Evolutionary conservation across 78 protist species (phyloP), one percentile per base, ranked within the genome.

Genomic region (Dictyostelium brefeldianum): DNA sequence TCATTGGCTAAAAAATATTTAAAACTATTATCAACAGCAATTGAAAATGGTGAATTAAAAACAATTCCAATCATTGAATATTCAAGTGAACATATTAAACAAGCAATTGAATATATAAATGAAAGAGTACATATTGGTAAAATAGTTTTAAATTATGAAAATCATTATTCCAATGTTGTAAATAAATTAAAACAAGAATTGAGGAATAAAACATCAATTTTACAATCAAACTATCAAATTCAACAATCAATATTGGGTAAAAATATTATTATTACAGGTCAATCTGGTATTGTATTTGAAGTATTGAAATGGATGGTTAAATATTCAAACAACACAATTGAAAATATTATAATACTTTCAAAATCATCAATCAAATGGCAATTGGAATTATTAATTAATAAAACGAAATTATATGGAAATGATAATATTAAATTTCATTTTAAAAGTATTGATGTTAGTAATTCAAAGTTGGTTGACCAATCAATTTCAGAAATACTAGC

Each of bases 21-120:
- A 31, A 46, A 78, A 46, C 73, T 65, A 25, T 41, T 87, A 4
- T 29, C 51, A n/a, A 8, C 10, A 17, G 92, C 84, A 0, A 48
- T 87, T 20, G 4, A 3, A 3, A 25, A 74, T 6, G 31, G 53
- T 3, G 18, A 64, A 22, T 70, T 87, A 51, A 75, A 77, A 51
- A 29, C 53, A 17, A 54, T 64, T 20, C 92, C 92, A 59, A 80
- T 87, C 0, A 50, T 50, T 20, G 31, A 31, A 5, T 77, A 27
- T 69, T 46, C 59, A 77, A 53, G 57, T 50, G 36, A 64, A 36
- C 27, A 87, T n/a, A 18, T 69, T 0, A 87, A 87, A 62, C 56
- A 77, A 50, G 92, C 92, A 22, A 87, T 87, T 31, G 83, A 87
- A 64, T 47, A 29, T 54, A 87, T 87, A 29, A 71, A 87, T 5